Percentiles rank a stretch among this genome's conserved stretches.
These are phyloP conservation scores for Capronia epimyces DNA, from an alignment of 2,329 filamentous ascomycete genomes.

Conservation along the genomic window DNA sequence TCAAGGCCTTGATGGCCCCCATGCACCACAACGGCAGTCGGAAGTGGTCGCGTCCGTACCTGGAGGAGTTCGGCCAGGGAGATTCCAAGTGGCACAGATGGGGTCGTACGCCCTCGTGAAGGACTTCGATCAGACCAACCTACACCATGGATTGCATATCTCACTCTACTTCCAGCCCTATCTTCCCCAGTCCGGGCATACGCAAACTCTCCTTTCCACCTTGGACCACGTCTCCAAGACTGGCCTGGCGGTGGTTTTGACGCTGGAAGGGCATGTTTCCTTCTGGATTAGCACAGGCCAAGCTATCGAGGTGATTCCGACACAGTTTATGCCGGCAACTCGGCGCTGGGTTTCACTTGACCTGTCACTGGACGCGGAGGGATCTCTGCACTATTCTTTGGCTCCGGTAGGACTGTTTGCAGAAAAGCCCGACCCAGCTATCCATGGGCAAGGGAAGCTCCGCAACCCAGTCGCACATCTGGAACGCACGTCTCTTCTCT, in stretches of 20 bases:
- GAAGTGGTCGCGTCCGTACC: slow-evolving; percentile 13
- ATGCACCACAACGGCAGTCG: neutral
- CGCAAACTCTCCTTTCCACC: slow-evolving; percentile 14
- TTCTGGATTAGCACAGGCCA: slow-evolving; percentile 7
- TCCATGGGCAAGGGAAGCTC: no score
- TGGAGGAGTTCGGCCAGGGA: slow-evolving; percentile 4
- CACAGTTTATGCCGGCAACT: no score
- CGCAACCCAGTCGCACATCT: no score
- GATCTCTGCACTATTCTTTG: no score
- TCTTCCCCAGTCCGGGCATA: slow-evolving; percentile 2
- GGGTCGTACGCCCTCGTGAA: slow-evolving; percentile 16
- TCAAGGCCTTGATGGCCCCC: slow-evolving; percentile 13
- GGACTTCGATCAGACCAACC: no score
- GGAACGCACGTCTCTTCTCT: no score
- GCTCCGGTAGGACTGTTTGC: no score
- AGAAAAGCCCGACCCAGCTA: no score
- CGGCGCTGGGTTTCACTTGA: no score
- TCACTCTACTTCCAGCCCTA: slow-evolving; percentile 13
- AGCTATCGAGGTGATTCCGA: no score
- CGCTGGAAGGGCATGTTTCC: slow-evolving; percentile 4
- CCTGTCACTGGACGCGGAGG: no score
- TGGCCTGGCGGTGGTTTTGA: slow-evolving; percentile 17
- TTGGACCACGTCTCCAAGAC: slow-evolving; percentile 9
- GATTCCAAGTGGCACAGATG: slow-evolving; percentile 11
- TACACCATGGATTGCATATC: no score